Percentiles rank a stretch among this genome's conserved stretches.
Conservation (phyloP, 495 filamentous ascomycete species). For the Chaetomium tenue region DNA sequence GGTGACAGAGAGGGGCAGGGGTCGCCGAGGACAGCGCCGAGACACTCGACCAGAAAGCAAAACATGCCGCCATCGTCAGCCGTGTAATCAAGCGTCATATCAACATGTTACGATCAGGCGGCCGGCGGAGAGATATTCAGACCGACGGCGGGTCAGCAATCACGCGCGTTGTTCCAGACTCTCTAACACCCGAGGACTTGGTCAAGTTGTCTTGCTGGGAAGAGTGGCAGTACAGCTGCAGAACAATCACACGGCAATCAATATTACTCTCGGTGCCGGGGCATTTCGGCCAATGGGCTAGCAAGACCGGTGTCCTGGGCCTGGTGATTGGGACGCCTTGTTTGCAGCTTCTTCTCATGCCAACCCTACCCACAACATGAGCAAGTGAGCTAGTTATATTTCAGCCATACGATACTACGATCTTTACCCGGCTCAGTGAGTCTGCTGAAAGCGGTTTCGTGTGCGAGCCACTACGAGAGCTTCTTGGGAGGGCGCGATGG, state of each 20-base stretch:
- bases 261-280: not conserved
- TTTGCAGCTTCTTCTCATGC: no score
- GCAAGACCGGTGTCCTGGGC: not conserved
- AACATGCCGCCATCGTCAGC: not conserved
- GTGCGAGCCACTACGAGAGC: not conserved
- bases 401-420: constrained; percentile 11
- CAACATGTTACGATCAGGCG: not conserved
- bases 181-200: not conserved
- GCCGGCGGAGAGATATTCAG: not conserved
- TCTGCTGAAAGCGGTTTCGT: not conserved
- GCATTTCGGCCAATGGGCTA: not conserved
- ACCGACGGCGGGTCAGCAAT: not conserved
- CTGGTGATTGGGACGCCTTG: constrained; percentile 1
- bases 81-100: not conserved
- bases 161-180: not conserved
- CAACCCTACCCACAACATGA: not conserved
- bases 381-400: not conserved
- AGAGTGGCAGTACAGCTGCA: not conserved
- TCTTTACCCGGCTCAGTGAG: constrained; percentile 1
- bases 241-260: not conserved
- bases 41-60: not conserved
- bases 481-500: not conserved
- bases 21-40: not conserved
- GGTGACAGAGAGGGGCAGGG: not conserved
- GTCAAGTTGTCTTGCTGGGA: no score